Evolutionary conservation across 2,329 filamentous ascomycete genomes (phyloP).

Genomic region (Plenodomus tracheiphilus): DNA sequence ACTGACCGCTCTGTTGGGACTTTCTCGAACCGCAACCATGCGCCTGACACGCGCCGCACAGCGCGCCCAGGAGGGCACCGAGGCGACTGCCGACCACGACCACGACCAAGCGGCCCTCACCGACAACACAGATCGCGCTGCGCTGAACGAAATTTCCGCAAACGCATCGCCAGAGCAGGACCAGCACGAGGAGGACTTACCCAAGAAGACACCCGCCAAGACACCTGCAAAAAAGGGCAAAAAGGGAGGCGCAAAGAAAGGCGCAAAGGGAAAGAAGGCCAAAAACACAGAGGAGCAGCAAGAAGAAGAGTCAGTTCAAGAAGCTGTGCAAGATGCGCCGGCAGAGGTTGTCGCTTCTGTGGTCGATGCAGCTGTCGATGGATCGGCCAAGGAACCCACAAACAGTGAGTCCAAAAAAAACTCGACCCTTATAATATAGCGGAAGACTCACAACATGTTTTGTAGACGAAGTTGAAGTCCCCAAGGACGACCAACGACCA

Average conservation of each 20-base stretch:
- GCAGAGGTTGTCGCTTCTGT: constrained; percentile 21
- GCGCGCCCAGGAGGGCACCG: constrained; percentile 46
- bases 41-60: constrained; percentile 51
- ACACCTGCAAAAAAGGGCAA: constrained; percentile 39
- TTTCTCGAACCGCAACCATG: constrained; percentile 23
- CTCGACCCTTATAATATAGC: not conserved
- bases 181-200: constrained; percentile 18
- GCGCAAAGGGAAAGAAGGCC: constrained; percentile 32
- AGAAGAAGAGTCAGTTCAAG: constrained; percentile 22
- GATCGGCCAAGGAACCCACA: constrained; percentile 12
- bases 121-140: constrained; percentile 36
- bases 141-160: constrained; percentile 47
- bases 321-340: constrained; percentile 24
- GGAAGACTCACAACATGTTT: constrained; percentile 2
- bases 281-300: constrained; percentile 24
- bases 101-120: constrained; percentile 38
- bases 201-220: constrained; percentile 35
- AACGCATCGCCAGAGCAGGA: constrained; percentile 31
- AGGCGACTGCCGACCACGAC: constrained; percentile 6
- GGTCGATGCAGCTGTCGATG: constrained; percentile 26
- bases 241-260: constrained; percentile 33
- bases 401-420: constrained; percentile 19
- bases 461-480: constrained; percentile 23
- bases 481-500: constrained; percentile 25
- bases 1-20: constrained; percentile 1